These are phyloP conservation scores for Carex pumila DNA, from an alignment of 176 grass and related monocot species.

Conservation along the genomic window DNA sequence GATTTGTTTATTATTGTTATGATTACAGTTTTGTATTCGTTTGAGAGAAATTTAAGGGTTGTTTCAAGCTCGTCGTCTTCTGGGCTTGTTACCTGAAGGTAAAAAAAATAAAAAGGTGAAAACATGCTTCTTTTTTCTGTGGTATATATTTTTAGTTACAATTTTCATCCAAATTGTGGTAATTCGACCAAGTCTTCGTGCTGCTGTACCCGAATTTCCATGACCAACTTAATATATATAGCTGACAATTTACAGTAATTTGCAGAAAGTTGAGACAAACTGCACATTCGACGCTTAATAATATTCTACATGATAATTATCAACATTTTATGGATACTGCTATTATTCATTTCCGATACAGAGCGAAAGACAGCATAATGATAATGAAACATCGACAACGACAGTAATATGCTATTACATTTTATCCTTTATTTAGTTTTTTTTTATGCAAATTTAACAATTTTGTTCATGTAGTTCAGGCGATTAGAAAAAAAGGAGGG, in stretches of 20 bases:
- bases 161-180: neutral
- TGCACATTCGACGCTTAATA: neutral
- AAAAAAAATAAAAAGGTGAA: slow-evolving; percentile 1
- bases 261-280: neutral
- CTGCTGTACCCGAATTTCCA: neutral
- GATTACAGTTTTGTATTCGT: slow-evolving; percentile 44
- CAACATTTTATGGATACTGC: neutral
- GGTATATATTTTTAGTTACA: neutral
- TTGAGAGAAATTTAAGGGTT: slow-evolving; percentile 34
- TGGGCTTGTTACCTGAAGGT: neutral
- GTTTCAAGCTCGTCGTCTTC: slow-evolving; percentile 35
- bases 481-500: neutral
- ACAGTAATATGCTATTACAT: neutral
- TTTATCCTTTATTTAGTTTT: neutral
- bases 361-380: too few relatives aligned
- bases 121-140: neutral
- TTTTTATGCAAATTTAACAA: neutral
- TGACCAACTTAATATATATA: neutral
- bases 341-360: neutral
- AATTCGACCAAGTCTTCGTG: neutral
- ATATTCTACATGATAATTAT: neutral
- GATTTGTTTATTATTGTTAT: slow-evolving; percentile 43
- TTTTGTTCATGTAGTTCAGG: neutral
- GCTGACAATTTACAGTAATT: neutral
- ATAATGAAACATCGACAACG: neutral